A percentile compares a stretch with the other conserved stretches of the same genome.
These are phyloP conservation scores for Solanum peruvianum DNA, from an alignment of 257 asterid species.

Conservation along the genomic window DNA sequence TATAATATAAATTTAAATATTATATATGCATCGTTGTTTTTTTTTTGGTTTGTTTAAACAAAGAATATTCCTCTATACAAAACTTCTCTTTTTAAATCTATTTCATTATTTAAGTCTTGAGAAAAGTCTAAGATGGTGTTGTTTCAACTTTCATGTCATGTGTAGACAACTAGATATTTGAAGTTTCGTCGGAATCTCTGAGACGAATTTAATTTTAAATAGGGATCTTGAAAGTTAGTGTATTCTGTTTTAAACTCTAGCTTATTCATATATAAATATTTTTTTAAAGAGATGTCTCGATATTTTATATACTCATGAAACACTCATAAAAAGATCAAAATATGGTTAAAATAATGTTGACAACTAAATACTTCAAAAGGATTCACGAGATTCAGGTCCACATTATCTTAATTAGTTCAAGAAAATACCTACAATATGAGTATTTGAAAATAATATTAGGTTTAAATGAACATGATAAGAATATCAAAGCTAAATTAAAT, in stretches of 20 bases:
- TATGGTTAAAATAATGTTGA: not conserved
- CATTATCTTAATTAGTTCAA: not conserved
- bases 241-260: not conserved
- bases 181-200: rapidly evolving
- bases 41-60: not conserved
- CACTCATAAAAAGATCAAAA: too few species aligned
- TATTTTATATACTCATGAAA: not conserved
- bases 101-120: not conserved
- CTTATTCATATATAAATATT: too few species aligned
- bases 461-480: too few species aligned
- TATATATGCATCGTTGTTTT: not conserved
- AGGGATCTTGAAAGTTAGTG: not conserved
- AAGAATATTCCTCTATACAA: not conserved
- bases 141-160: not conserved
- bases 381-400: too few species aligned
- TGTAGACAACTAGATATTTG: not conserved
- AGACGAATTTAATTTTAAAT: too few species aligned
- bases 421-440: too few species aligned
- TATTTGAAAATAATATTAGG: too few species aligned
- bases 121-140: not conserved
- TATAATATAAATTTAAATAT: too few species aligned
- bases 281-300: too few species aligned
- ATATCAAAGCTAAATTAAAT: not conserved
- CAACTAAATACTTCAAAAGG: too few species aligned
- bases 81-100: not conserved